phyloP scores from a whole-genome alignment of 768 basidiomycete species.

The Botryobasidium botryosum region DNA sequence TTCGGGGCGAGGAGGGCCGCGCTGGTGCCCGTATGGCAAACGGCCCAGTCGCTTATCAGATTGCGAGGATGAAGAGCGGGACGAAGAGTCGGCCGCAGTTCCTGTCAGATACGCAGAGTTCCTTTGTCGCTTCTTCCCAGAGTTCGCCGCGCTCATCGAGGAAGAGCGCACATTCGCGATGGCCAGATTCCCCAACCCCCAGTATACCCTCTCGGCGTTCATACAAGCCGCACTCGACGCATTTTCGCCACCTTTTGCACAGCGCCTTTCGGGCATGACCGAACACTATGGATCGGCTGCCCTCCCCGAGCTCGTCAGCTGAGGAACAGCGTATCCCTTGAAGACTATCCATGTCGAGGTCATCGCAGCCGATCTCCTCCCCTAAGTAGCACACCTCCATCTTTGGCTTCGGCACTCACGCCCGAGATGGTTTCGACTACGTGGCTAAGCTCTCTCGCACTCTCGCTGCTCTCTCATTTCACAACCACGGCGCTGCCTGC shows the following conservation, averaged over 20 bases:
- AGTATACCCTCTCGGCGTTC: slow-evolving; percentile 57
- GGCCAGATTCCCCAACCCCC: slow-evolving; percentile 77
- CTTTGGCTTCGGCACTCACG: slow-evolving; percentile 25
- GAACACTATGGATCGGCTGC: slow-evolving; percentile 43
- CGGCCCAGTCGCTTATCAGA: slow-evolving; percentile 28
- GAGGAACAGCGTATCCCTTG: no score
- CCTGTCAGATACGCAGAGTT: slow-evolving; percentile 38
- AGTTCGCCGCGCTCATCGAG: slow-evolving; percentile 46
- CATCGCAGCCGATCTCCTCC: no score
- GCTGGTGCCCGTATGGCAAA: slow-evolving; percentile 55
- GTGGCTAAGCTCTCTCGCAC: slow-evolving; percentile 85
- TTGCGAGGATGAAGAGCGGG: slow-evolving; percentile 22
- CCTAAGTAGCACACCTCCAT: no score
- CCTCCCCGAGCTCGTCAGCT: slow-evolving; percentile 47
- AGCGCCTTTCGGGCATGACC: slow-evolving; percentile 57
- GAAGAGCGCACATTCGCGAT: slow-evolving; percentile 59
- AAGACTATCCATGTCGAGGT: no score
- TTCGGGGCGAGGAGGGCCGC: slow-evolving; percentile 60
- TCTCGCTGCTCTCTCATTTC: slow-evolving; percentile 58
- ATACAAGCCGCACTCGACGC: slow-evolving; percentile 66
- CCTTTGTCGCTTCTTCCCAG: slow-evolving; percentile 56
- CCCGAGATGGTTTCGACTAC: slow-evolving; percentile 74
- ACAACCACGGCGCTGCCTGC: slow-evolving; percentile 52
- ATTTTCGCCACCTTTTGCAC: slow-evolving; percentile 65
- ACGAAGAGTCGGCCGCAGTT: no score